These are phyloP conservation scores for Akanthomyces uredinophilus DNA, from an alignment of 2,329 filamentous ascomycete species.

Conservation along the genomic window DNA sequence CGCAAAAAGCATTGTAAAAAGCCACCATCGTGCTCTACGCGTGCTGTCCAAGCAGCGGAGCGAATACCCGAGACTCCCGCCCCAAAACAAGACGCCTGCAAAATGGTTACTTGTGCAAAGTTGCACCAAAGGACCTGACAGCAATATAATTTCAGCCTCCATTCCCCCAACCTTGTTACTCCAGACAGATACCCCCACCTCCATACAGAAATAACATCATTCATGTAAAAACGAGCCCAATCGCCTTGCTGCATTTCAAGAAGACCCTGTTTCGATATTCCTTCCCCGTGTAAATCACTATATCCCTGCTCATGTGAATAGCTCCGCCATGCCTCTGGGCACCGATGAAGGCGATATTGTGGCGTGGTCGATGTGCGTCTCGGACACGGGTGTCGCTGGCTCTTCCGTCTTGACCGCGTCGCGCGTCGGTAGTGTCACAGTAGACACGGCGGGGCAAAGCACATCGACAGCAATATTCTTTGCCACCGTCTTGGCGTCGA, in stretches of 20 bases:
- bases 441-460: not conserved
- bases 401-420: slow-evolving; percentile 19
- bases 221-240: not conserved
- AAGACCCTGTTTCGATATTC: not conserved
- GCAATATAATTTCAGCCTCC: not conserved
- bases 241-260: not conserved
- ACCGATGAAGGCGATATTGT: slow-evolving; percentile 41
- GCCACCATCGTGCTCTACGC: not conserved
- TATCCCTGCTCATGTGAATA: slow-evolving; percentile 27
- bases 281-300: not conserved
- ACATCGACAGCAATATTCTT: not conserved
- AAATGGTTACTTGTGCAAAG: not conserved
- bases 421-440: not conserved
- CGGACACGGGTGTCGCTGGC: slow-evolving; percentile 22
- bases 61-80: not conserved
- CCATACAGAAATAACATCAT: not conserved
- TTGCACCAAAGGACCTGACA: not conserved
- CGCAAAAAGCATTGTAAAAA: not conserved
- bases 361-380: slow-evolving; percentile 18
- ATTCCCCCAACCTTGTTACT: not conserved
- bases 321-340: slow-evolving; percentile 35
- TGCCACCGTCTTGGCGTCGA: not conserved
- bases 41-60: not conserved
- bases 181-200: not conserved
- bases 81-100: slow-evolving; percentile 13